Evolutionary conservation across 495 filamentous ascomycete genomes (phyloP).

Genomic region (Neurospora intermedia): DNA sequence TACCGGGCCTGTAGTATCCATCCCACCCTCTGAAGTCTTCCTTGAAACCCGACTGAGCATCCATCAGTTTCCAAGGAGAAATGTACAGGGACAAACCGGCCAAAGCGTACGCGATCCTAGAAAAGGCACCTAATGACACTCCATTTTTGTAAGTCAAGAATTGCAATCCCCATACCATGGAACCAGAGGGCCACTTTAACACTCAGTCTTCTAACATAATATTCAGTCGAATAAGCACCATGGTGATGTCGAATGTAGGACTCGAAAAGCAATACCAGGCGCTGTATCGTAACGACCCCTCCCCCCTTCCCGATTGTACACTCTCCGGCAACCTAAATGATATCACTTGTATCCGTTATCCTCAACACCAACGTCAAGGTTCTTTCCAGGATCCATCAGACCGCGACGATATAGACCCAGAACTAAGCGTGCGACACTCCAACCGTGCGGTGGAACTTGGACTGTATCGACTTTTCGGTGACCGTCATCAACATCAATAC

Average conservation of each 20-base stretch:
- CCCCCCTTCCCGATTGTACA: neutral
- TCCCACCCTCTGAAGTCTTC: neutral
- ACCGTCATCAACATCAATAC: too few species aligned
- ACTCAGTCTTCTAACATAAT: neutral
- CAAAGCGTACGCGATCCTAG: neutral
- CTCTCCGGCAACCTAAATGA: neutral
- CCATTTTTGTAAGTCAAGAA: neutral
- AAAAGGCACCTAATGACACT: neutral
- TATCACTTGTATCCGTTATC: neutral
- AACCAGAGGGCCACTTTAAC: neutral
- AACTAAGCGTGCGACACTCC: neutral
- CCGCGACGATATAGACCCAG: neutral
- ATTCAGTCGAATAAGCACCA: neutral
- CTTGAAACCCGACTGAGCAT: neutral
- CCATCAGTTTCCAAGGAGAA: neutral
- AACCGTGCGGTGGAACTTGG: neutral
- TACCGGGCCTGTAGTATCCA: neutral
- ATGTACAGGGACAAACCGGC: neutral
- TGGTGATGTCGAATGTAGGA: neutral
- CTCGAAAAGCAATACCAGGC: neutral
- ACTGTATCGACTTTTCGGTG: neutral
- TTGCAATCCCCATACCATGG: neutral
- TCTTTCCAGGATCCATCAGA: neutral
- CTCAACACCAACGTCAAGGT: neutral
- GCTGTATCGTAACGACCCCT: neutral